A percentile compares a stretch with the other conserved stretches of the same genome.
Evolutionary conservation across 352 stramenopile genomes (phyloP).

Genomic region (Peronospora tabacina): DNA sequence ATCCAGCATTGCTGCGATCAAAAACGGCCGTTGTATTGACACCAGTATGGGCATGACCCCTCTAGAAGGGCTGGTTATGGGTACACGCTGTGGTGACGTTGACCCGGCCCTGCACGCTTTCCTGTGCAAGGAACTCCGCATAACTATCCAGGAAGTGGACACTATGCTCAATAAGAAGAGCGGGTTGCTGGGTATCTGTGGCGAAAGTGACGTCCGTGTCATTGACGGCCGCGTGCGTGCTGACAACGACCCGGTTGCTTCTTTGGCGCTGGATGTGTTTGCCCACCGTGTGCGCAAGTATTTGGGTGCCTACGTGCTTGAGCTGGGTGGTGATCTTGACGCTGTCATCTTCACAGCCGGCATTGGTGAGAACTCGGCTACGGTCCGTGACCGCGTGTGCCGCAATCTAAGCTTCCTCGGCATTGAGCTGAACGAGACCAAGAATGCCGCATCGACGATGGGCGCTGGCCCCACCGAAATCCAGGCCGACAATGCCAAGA

Average conservation of each 20-base stretch:
- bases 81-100: conserved; percentile 79
- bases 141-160: conserved; percentile 73
- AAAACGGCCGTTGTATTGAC: conserved; percentile 71
- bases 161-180: conserved; percentile 88
- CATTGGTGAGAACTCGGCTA: conserved; percentile 80
- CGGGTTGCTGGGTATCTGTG: conserved; percentile 72
- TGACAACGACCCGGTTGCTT: conserved; percentile 42
- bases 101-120: conserved; percentile 82
- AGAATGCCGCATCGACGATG: conserved; percentile 63
- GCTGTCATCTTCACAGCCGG: conserved; percentile 87
- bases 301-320: conserved; percentile 71
- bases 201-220: conserved; percentile 76
- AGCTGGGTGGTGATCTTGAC: conserved; percentile 60
- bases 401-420: conserved; percentile 53
- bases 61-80: conserved; percentile 85
- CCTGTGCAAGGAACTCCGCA: conserved; percentile 51
- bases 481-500: conserved; percentile 37
- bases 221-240: conserved; percentile 57
- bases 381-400: conserved; percentile 70
- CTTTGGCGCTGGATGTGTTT: conserved; percentile 79
- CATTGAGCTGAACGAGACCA: conserved; percentile 60
- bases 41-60: conserved; percentile 89
- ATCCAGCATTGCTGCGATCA: conserved; percentile 74
- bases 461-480: conserved; percentile 55
- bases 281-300: conserved; percentile 85